Evolutionary conservation across 192 early-diverging fungal genomes (phyloP).

Genomic region (Diversispora eburnea): DNA sequence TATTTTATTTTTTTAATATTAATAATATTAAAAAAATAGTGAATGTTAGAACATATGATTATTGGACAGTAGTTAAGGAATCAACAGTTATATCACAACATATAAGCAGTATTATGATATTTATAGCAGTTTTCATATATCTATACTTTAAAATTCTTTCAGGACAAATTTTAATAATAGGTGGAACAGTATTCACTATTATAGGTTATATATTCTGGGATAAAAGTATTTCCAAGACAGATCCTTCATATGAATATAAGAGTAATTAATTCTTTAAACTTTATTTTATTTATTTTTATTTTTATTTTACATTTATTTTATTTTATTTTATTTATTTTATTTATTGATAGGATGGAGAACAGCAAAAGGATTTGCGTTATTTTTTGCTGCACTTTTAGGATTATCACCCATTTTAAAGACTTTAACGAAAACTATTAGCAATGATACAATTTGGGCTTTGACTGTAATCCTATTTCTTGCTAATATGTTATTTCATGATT

Average conservation of each 20-base stretch:
- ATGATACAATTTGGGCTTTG: slow-evolving; percentile 93
- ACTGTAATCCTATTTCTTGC: slow-evolving; percentile 76
- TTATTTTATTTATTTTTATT: neutral
- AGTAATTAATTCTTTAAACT: slow-evolving; percentile 21
- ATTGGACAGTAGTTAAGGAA: slow-evolving; percentile 74
- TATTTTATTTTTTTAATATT: neutral
- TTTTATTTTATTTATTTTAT: neutral
- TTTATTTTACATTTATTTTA: neutral
- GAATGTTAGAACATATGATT: slow-evolving; percentile 80
- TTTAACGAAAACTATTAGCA: slow-evolving; percentile 82
- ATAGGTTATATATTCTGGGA: slow-evolving; percentile 75
- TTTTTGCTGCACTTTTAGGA: slow-evolving; percentile 73
- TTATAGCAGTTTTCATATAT: slow-evolving; percentile 84
- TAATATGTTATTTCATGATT: slow-evolving; percentile 92
- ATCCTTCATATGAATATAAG: slow-evolving; percentile 45
- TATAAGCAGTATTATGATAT: slow-evolving; percentile 77
- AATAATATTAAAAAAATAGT: slow-evolving; percentile 38
- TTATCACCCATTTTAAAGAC: slow-evolving; percentile 90
- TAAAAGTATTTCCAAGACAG: slow-evolving; percentile 44
- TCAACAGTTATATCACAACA: slow-evolving; percentile 81
- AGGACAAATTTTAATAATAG: slow-evolving; percentile 53
- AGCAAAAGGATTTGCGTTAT: slow-evolving; percentile 63
- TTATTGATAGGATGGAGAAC: slow-evolving; percentile 41
- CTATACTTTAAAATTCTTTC: slow-evolving; percentile 59
- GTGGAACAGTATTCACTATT: slow-evolving; percentile 53